Evolutionary conservation across 139 green algal species (phyloP), one percentile per base, ranked within the genome.

Genomic region (Chlamydomonas sphaeroides): DNA sequence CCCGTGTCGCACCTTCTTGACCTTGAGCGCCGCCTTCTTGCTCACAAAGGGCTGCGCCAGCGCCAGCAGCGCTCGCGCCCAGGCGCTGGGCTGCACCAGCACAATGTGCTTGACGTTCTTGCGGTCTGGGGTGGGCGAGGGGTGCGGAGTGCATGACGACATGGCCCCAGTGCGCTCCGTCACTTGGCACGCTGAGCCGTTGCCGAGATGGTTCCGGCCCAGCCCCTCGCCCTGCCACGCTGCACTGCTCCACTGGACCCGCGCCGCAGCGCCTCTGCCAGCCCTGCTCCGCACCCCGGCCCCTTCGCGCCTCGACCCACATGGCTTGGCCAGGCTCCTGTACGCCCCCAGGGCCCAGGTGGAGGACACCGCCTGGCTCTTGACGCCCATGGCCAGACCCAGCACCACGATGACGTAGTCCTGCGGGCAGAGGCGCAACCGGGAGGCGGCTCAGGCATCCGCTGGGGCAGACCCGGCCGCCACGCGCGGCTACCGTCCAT

Each of bases 71-170:
- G 91, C 79, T 17, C 86, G 87, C 26, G 95, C 85, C 63, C 91
- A 86, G 28, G 82, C 72, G 61, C 85, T 93, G 18, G 94, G 94
- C 63, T 90, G 74, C 49, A 97, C 91, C 56, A 97, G 76, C 38
- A 97, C 65, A 28, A 97, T 88, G 83, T 91, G 90, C 81, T 95
- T 88, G 38, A 97, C 93, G 76, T 97, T 93, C 85, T 97, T 97
- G 61, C 86, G 87, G 88, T 94, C 72, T 80, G 53, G 1, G 18
- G 18, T 26, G 51, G 51, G 51, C 3, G 18, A 51, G 14, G 10
- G 45, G 45, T 51, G 45, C 45, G 45, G 95, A 25, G 92, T 89
- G 30, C 89, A 83, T 11, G 88, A 85, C 61, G 14, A 51, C 45
- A 51, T 51, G 45, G n/a, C 45, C 45, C 45, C 45, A 51, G 45